Evolutionary conservation across 805 yeast species (phyloP).

Genomic region (Metschnikowia reukaufii): DNA sequence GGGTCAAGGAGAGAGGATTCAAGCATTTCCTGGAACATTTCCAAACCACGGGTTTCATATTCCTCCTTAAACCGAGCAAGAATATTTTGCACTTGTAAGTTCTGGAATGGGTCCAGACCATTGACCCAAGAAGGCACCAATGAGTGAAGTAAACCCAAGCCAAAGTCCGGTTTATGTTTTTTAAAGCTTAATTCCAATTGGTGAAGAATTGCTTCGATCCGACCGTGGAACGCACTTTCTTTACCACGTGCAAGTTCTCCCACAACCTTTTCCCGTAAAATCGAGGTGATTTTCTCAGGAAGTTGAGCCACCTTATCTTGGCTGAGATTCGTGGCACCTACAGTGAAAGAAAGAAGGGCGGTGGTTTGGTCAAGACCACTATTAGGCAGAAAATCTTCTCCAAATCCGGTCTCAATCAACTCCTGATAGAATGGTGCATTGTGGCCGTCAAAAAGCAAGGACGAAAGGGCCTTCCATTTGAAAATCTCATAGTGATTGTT

Average conservation of each 20-base stretch:
- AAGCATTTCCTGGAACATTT: constrained; percentile 60
- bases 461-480: constrained; percentile 66
- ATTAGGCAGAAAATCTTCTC: constrained; percentile 83
- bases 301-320: constrained; percentile 47
- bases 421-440: constrained; percentile 85
- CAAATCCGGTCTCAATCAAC: constrained; percentile 82
- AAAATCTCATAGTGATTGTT: constrained; percentile 59
- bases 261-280: constrained; percentile 43
- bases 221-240: constrained; percentile 26
- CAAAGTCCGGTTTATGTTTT: constrained; percentile 88
- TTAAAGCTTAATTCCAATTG: constrained; percentile 82
- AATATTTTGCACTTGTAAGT: constrained; percentile 63
- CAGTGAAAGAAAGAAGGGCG: constrained; percentile 70
- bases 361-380: constrained; percentile 85
- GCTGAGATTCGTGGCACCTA: constrained; percentile 80
- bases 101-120: constrained; percentile 69
- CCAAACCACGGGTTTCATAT: constrained; percentile 47
- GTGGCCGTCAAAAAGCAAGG: constrained; percentile 83
- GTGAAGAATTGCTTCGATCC: constrained; percentile 84
- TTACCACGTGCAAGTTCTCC: constrained; percentile 30
- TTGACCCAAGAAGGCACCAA: constrained; percentile 86
- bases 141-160: constrained; percentile 70
- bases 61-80: constrained; percentile 62
- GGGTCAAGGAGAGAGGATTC: constrained; percentile 49
- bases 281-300: constrained; percentile 45